Evolutionary conservation across 371 early-diverging fungal genomes (phyloP), one percentile per base, ranked within the genome.

Genomic region (Mucor saturninus): DNA sequence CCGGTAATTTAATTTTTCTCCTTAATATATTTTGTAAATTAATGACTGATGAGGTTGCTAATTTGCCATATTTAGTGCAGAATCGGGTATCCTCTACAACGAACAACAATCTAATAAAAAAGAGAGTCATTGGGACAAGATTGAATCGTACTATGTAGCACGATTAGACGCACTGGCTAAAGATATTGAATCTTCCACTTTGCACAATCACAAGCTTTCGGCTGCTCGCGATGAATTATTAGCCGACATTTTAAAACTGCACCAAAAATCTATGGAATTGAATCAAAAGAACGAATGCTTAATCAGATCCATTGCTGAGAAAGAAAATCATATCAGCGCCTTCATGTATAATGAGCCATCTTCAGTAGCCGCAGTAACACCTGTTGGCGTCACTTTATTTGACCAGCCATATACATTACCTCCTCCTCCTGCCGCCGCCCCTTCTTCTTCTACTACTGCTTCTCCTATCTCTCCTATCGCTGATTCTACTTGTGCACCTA

Each of bases 271-370:
- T 2, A 50, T 61, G 9, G 58, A 64, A 35, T 29, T 69, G 5
- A 57, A 45, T 21, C 31, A 35, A 11, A 69, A 65, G 35, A 64
- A 64, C 5, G 62, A 69, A 31, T 15, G 11, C 9, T 38, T 68
- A 32, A 51, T 55, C 14, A 54, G 63, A 29, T 31, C 57, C 11
- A 69, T 69, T 42, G 61, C 65, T 10, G 65, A 65, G 35, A 52
- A 65, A 40, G 60, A 65, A 31, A 65, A 65, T 30, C 61, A 58
- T 32, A 64, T 64, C 5, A 64, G 54, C 6, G 61, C 69, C 49
- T 61, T 64, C 43, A 68, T 63, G 64, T 63, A 62, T 21, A 21
- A 21, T 1, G 21, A 21, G 21, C 21, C 21, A 21, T 21, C 21
- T 21, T 21, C 21, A 21, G 21, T 21, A 21, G 21, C 21, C 38